Evolutionary conservation across 164 flowering plant genomes (phyloP), one percentile per base, ranked within the genome.

Genomic region (Liriodendron chinense): DNA sequence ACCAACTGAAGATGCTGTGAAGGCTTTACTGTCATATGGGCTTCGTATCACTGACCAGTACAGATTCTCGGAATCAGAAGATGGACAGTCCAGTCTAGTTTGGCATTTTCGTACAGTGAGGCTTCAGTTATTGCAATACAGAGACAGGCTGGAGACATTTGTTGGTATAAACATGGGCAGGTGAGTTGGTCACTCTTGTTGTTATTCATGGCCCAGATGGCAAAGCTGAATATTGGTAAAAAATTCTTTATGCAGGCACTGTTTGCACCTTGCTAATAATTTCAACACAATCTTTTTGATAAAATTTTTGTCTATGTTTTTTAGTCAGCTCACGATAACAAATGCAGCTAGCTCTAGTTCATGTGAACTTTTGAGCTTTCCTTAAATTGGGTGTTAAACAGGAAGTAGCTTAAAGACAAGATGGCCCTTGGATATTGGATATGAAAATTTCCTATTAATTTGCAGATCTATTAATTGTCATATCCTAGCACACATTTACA

Each of bases 151-250:
- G 79, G 98, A 96, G 83, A 93, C 99, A 82, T 96, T 84, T 86
- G 75, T 93, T 59, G 98, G 98, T 65, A 89, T 96, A 86, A 96
- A 92, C 82, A 94, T 94, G 99, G 98, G 98, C 90, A 94, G 99
- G 99, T 34, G 43, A 34, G 43, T 96, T 80, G 4, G 47, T 64
- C 26, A 61, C 34, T 76, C 65, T 72, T 20, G 61, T 70, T 10
- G 24, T 14, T 62, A 14, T 23, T 62, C 49, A 71, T 50, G n/a
- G 23, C 56, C 6, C 13, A 20, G 59, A 48, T 75, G 10, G 59
- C 22, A 48, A 71, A 74, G 47, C 63, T 34, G 48, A 69, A 24
- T 56, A 20, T 8, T 24, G 13, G 48, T 72, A 23, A 47, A 18
- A 75, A 59, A 12, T 18, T 72, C 23, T 53, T 26, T 23, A 25